Base-by-base conservation (phyloP, 1,284 basidiomycete genomes). In the Cutaneotrichosporon cavernicola region DNA sequence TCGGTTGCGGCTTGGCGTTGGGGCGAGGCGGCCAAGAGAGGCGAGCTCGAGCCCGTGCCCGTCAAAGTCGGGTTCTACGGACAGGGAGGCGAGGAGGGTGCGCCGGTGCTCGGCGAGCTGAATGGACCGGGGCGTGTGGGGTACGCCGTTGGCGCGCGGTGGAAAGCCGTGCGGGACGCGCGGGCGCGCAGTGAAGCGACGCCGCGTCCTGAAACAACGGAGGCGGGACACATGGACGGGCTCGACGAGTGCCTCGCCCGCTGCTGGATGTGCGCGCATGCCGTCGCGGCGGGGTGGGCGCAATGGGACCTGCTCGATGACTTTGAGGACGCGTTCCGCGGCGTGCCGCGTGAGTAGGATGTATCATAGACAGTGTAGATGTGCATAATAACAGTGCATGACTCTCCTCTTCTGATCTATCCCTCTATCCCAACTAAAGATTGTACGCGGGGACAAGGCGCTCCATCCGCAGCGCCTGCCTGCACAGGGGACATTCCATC, bases 251-350 rank as follows among this genome's bases (percentile, higher is more conserved):
- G 66, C 18, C 62, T 74, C 11, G 69, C 73, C 9, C 69, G 76
- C n/a, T 92, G 90, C 70, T 97, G 94, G 94, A 85, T 96, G 73
- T 83, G 92, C 32, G 83, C 95, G 1, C 82, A 88, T 26, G 86
- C 87, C 4, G 82, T 97, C 34, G 84, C 86, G 26, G 87, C 85
- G 11, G 82, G 90, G 1, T 97, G 93, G 94, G 89, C 86, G 22
- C 94, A 97, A 80, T 84, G 82, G 62, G 95, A 97, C 77, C 80
- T 97, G 52, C 90, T 92, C 87, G 83, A 84, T 72, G 90, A 94
- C 43, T 60, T 89, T 11, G 87, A 88, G 61, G 66, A 61, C 4
- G 61, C 73, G 65, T 75, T 79, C 38, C 21, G 36, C 38, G 31
- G 38, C 8, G 55, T 56, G 38, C 55, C 55, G 6, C 55, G 55